Base-by-base conservation (phyloP, 441 rosid genomes). In the Mallotus japonicus region DNA sequence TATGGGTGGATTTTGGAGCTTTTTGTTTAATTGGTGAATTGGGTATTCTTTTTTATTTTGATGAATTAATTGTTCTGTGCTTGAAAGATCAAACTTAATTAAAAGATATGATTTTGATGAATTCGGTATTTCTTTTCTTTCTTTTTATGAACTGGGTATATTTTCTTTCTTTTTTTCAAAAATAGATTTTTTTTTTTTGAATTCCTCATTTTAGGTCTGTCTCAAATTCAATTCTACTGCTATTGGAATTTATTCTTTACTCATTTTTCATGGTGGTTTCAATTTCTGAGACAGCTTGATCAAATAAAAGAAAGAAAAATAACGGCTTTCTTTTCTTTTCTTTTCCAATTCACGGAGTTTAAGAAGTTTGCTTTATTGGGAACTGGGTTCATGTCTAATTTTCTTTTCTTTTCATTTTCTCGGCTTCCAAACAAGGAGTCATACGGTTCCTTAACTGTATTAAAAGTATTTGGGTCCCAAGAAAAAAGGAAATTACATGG, bases 141-240 rank as follows among this genome's bases (percentile, higher is more conserved):
- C 6, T 63, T 61, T 37, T 68, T 54, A 53, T 53, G 58, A 66
- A 20, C 11, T 68, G 11, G 20, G 8, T 70, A 24, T 72, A 65
- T 20, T 59, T 69, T 28, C 28, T 16, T 34, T 42, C 78, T 49
- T 73, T 17, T 71, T 55, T 60, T 19, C 53, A 24, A 14, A 50
- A 37, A 46, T 66, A 67, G 28, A 0, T 0, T 70, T 5, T 53
- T 74, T 72, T 69, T 56, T 73, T 76, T 83, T 64, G 83, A 76
- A 77, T 80, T 81, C 84, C 78, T 73, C 77, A 68, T 75, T 70
- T 76, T 72, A 22, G 19, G 79, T 75, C 17, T 44, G 8, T 44
- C 53, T 72, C 60, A 47, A 54, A 42, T 53, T 0, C 9, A 2
- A 42, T 14, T 10, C 16, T 6, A 11, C 5, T 40, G 40, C 57